Evolutionary conservation across 805 yeast species (phyloP).

Genomic region (Nakazawaea sp.): DNA sequence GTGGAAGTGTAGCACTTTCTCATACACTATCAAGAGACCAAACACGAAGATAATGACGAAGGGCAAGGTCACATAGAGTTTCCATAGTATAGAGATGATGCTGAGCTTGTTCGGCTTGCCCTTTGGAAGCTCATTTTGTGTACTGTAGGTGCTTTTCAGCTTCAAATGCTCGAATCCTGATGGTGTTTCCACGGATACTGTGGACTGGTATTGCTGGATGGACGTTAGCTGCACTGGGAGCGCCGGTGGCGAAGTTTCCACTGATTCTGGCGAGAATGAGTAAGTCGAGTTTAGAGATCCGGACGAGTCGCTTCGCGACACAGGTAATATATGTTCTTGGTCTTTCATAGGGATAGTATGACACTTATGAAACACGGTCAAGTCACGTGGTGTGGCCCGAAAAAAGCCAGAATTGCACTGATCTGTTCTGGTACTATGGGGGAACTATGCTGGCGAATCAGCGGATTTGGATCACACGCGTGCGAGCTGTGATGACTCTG

Average conservation of each 20-base stretch:
- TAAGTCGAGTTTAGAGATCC: conserved; percentile 5
- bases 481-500: no score
- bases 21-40: not conserved
- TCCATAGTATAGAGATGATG: not conserved
- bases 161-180: not conserved
- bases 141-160: not conserved
- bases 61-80: conserved; percentile 6
- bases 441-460: no score
- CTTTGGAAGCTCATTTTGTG: not conserved
- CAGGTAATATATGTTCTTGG: conserved; percentile 6
- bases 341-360: no score
- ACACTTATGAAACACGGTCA: no score
- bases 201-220: not conserved
- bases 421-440: no score
- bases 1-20: not conserved
- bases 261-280: conserved; percentile 7
- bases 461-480: no score
- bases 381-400: no score
- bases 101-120: not conserved
- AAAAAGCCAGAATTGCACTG: no score
- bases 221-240: not conserved
- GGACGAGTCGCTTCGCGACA: conserved; percentile 8
- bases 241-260: not conserved
- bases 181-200: conserved; percentile 5
- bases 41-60: conserved; percentile 6